Percentiles rank a stretch among this genome's conserved stretches.
Conservation (phyloP, 2,329 filamentous ascomycete genomes). For the Aspergillus quadricinctus region DNA sequence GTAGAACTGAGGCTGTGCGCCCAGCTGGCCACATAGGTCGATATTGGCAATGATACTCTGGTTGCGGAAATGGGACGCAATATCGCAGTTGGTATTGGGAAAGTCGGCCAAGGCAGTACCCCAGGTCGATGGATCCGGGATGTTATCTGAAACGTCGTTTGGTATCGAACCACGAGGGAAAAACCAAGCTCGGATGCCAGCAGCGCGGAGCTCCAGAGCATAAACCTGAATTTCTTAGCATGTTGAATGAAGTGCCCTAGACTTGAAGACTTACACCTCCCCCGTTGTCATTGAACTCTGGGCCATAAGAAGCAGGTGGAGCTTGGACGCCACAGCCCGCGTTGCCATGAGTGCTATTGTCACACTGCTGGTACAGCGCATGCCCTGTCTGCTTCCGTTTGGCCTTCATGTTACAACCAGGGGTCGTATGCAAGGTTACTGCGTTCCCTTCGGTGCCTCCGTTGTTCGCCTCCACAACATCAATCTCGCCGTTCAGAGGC, state of each 20-base stretch:
- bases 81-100: slow-evolving; percentile 59
- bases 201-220: slow-evolving; percentile 57
- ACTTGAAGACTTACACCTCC: slow-evolving; percentile 54
- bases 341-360: slow-evolving; percentile 50
- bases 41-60: slow-evolving; percentile 65
- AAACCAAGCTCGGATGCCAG: slow-evolving; percentile 62
- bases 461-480: slow-evolving; percentile 59
- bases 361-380: slow-evolving; percentile 45
- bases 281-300: slow-evolving; percentile 49
- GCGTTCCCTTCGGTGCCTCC: slow-evolving; percentile 52
- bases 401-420: slow-evolving; percentile 51
- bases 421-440: slow-evolving; percentile 57
- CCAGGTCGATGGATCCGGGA: slow-evolving; percentile 60
- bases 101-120: slow-evolving; percentile 62
- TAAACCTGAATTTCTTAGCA: slow-evolving; percentile 38
- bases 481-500: slow-evolving; percentile 63
- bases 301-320: slow-evolving; percentile 45
- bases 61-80: slow-evolving; percentile 58
- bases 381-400: slow-evolving; percentile 52
- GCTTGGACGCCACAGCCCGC: slow-evolving; percentile 55
- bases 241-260: too few relatives aligned
- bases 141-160: slow-evolving; percentile 46
- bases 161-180: slow-evolving; percentile 50
- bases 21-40: slow-evolving; percentile 58
- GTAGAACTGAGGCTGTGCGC: slow-evolving; percentile 34